Conservation (phyloP, 2,329 filamentous ascomycete genomes). For the Tympanopsis confertula region DNA sequence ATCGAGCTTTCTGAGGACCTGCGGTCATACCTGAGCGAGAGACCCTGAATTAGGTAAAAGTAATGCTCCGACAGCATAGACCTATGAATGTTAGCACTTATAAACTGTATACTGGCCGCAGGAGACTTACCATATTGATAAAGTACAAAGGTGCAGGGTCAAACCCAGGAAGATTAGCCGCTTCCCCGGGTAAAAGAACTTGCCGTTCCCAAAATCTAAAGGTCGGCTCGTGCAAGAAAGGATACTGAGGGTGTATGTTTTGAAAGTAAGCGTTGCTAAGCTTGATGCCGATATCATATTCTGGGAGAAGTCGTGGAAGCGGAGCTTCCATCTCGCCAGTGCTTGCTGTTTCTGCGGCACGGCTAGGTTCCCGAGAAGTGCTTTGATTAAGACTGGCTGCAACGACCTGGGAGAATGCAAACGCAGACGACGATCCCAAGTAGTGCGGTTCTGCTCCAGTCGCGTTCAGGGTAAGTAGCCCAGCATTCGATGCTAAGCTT, state of each 20-base stretch:
- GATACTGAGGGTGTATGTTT: constrained; percentile 12
- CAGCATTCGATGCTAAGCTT: constrained; percentile 8
- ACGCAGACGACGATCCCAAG: constrained; percentile 13
- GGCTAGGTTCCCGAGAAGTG: no score
- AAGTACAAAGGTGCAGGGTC: constrained; percentile 8
- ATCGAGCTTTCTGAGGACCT: no score
- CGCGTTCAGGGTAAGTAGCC: constrained; percentile 8
- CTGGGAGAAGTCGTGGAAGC: constrained; percentile 6
- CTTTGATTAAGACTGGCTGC: no score
- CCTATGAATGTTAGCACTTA: constrained; percentile 5
- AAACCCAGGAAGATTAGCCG: neutral
- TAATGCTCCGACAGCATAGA: constrained; percentile 12
- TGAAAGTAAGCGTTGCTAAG: constrained; percentile 11
- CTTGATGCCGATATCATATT: constrained; percentile 4
- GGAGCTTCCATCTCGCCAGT: constrained; percentile 4
- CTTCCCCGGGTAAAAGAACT: constrained; percentile 1
- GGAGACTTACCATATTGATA: constrained; percentile 9
- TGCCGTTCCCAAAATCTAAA: constrained; percentile 9
- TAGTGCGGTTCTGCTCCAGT: constrained; percentile 12
- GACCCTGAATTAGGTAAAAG: constrained; percentile 6
- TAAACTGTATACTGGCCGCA: neutral
- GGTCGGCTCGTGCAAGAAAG: constrained; percentile 11
- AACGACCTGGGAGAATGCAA: constrained; percentile 13
- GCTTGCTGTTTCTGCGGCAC: no score
- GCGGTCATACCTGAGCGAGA: no score